These are phyloP conservation scores for Salix viminalis DNA, from an alignment of 345 rosid species.

Conservation along the genomic window DNA sequence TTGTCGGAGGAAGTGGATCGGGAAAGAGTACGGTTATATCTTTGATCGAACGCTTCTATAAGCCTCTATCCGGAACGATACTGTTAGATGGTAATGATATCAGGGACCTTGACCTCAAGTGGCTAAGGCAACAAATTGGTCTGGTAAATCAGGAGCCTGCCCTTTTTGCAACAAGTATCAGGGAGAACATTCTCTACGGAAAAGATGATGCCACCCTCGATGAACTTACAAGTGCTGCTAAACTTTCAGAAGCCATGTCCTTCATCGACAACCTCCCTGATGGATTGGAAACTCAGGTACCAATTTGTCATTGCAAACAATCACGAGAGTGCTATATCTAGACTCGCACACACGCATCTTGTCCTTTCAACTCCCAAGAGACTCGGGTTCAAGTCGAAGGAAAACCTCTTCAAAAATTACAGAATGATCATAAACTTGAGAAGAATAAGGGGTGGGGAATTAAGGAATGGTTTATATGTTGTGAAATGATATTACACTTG, in stretches of 20 bases:
- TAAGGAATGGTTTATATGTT: no score
- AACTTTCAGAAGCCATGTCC: conserved; percentile 76
- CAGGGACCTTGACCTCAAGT: conserved; percentile 64
- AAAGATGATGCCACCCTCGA: conserved; percentile 69
- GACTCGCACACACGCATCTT: no score
- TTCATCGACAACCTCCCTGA: conserved; percentile 91
- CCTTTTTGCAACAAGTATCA: conserved; percentile 72
- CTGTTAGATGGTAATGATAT: conserved; percentile 59
- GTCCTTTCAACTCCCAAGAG: no score
- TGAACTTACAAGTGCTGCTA: conserved; percentile 71
- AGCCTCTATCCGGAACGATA: conserved; percentile 64
- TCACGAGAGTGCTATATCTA: no score
- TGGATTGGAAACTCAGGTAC: conserved; percentile 87
- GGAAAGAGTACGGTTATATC: conserved; percentile 92
- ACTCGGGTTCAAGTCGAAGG: no score
- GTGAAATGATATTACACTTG: neutral
- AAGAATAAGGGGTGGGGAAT: no score
- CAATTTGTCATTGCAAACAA: no score
- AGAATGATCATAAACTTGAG: no score
- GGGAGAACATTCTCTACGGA: conserved; percentile 86
- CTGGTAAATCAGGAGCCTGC: conserved; percentile 95
- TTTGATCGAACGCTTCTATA: conserved; percentile 84
- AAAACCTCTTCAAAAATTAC: no score
- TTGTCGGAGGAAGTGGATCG: conserved; percentile 94
- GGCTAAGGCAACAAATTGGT: conserved; percentile 82